These are phyloP conservation scores for Amauroascus verrucosus DNA, from an alignment of 2,329 filamentous ascomycete genomes.

Conservation along the genomic window DNA sequence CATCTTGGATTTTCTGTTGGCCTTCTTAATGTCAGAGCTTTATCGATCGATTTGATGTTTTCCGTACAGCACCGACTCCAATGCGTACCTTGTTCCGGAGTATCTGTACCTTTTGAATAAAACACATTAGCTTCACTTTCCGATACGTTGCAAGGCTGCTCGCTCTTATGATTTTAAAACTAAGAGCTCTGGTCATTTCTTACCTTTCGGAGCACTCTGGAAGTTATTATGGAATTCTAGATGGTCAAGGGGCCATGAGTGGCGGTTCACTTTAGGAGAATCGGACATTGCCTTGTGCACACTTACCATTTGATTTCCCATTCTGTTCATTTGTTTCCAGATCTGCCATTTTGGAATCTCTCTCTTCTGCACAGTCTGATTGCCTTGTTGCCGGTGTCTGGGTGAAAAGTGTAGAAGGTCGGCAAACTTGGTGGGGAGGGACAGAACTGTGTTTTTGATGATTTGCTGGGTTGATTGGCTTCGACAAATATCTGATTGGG, in stretches of 20 bases:
- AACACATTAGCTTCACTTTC: neutral
- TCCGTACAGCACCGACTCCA: no score
- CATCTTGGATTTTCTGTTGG: constrained; percentile 2
- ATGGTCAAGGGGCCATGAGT: neutral
- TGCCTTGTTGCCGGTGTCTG: neutral
- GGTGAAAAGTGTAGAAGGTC: neutral
- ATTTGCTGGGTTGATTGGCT: neutral
- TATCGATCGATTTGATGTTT: neutral
- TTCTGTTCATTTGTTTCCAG: neutral
- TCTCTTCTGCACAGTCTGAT: neutral
- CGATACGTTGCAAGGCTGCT: no score
- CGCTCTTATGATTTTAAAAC: no score
- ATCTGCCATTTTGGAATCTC: constrained; percentile 5
- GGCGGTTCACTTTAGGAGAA: neutral
- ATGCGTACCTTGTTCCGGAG: constrained; percentile 10
- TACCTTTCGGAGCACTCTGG: neutral
- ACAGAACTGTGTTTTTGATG: neutral
- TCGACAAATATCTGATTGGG: constrained; percentile 1
- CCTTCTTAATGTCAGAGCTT: constrained; percentile 6
- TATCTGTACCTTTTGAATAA: neutral
- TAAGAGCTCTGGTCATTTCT: no score
- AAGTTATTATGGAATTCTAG: neutral
- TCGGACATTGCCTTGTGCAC: neutral
- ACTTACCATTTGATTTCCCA: constrained; percentile 5
- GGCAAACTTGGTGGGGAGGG: constrained; percentile 6